Base-by-base conservation (phyloP, 2,329 filamentous ascomycete species). In the Hymenotorrendiella dingleyae region DNA sequence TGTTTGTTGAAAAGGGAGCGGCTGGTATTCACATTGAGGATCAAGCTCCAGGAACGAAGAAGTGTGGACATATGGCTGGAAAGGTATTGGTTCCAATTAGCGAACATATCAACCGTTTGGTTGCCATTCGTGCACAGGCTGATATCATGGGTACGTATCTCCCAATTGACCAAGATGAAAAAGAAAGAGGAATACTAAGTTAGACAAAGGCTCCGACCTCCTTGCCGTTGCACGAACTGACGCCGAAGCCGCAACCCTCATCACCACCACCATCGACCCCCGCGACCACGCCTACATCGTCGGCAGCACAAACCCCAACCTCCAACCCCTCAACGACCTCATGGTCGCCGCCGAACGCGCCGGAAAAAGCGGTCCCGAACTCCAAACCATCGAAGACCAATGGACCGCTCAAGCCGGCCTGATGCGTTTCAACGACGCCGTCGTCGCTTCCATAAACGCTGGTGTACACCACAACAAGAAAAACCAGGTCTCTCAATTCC, bases 1-100 rank as follows among this genome's bases (percentile, higher is more conserved):
- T 97, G 44, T 97, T 98, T 66, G 71, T 97, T 53, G 93, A 98
- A 73, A 89, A 90, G 67, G 93, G 93, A 57, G 93, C 93, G 34
- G 93, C 93, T 30, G 93, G 93, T 54, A 96, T 98, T 60, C 93
- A 98, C 69, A 96, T 98, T 56, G 93, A 98, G 69, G 93, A 98
- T 65, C 93, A 97, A 69, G 91, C 93, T 4, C 91, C 93, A 3
- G 93, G 93, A 42, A 97, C 93, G 37, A 98, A 98, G 80, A 98
- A 98, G 78, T 98, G 93, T 66, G 93, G 93, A 51, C 93, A 97
- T 71, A 97, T 97, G 93, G 93, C 93, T 54, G 93, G 93, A 61
- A 97, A 97, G 72, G 93, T 97, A 32, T 74, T 98, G 47, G 93
- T 98, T 40, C 93, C 93, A 38, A 94, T 96, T 63, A 86, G 81